These are phyloP conservation scores for Pisolithus thermaeus DNA, from an alignment of 1,284 basidiomycete species.

Conservation along the genomic window DNA sequence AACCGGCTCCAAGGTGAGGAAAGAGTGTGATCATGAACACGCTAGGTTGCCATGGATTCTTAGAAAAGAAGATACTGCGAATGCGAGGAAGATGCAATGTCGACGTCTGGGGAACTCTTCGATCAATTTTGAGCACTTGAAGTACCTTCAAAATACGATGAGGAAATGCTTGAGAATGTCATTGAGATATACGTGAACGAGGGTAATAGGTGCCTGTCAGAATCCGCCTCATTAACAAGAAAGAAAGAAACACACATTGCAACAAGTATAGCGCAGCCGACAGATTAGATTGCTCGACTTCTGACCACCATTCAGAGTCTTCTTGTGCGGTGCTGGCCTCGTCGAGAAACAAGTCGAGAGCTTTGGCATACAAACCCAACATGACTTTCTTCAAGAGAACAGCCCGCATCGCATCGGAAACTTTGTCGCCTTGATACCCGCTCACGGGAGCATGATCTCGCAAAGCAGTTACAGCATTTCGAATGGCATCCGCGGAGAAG, in stretches of 20 bases:
- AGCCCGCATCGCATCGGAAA: constrained; percentile 10
- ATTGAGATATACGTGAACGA: background rate
- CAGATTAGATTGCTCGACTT: constrained; percentile 49
- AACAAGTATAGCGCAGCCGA: constrained; percentile 53
- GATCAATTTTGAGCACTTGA: constrained; percentile 37
- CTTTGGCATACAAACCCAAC: constrained; percentile 53
- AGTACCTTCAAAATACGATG: constrained; percentile 46
- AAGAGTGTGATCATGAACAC: constrained; percentile 52
- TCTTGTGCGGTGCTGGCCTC: constrained; percentile 61
- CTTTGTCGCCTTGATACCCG: background rate
- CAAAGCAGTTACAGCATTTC: constrained; percentile 12
- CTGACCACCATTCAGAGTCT: constrained; percentile 74
- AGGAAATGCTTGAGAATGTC: constrained; percentile 46
- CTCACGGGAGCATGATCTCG: constrained; percentile 3
- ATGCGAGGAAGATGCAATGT: constrained; percentile 48
- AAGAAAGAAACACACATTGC: constrained; percentile 48
- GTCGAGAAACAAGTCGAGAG: constrained; percentile 49
- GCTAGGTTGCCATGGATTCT: constrained; percentile 38
- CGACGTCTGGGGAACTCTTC: constrained; percentile 44
- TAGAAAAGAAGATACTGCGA: constrained; percentile 42
- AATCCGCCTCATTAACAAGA: background rate
- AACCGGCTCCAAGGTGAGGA: constrained; percentile 43
- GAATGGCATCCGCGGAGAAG: constrained; percentile 13
- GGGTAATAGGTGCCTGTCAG: background rate
- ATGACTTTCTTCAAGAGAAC: constrained; percentile 41